Percentiles rank a stretch among this genome's conserved stretches.
Conservation (phyloP, 2,329 filamentous ascomycete species). For the Phaeophleospora eucalypticola region DNA sequence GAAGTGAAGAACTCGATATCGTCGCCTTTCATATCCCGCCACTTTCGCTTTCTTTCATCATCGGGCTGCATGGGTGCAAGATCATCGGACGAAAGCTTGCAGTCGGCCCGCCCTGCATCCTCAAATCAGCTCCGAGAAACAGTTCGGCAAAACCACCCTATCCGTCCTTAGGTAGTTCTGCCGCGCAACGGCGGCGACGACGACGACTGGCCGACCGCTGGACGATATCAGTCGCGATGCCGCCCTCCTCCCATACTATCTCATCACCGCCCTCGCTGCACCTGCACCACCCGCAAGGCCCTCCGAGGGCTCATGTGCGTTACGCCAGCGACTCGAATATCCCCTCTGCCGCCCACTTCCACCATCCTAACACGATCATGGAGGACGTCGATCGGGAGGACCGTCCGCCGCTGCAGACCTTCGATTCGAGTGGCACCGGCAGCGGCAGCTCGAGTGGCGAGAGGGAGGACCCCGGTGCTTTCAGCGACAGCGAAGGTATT, state of each 20-base stretch:
- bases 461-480: slow-evolving; percentile 18
- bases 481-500: slow-evolving; percentile 27
- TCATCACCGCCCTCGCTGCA: neutral
- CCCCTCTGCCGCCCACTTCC: slow-evolving; percentile 7
- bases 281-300: neutral
- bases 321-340: slow-evolving; percentile 21
- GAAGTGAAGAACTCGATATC: too few species aligned
- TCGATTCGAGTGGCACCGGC: slow-evolving; percentile 31
- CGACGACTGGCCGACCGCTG: neutral
- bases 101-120: neutral
- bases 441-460: slow-evolving; percentile 27
- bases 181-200: neutral
- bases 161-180: too few species aligned
- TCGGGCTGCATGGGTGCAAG: neutral
- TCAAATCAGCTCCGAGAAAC: neutral
- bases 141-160: neutral
- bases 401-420: slow-evolving; percentile 30
- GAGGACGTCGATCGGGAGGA: slow-evolving; percentile 27
- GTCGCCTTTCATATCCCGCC: too few species aligned
- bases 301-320: slow-evolving; percentile 13
- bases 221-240: neutral
- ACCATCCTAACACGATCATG: slow-evolving; percentile 26
- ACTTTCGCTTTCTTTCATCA: neutral
- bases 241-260: neutral
- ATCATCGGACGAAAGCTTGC: neutral